A percentile compares a stretch with the other conserved stretches of the same genome.
These are phyloP conservation scores for Xylaria sp. DNA, from an alignment of 2,329 filamentous ascomycete species.

Conservation along the genomic window DNA sequence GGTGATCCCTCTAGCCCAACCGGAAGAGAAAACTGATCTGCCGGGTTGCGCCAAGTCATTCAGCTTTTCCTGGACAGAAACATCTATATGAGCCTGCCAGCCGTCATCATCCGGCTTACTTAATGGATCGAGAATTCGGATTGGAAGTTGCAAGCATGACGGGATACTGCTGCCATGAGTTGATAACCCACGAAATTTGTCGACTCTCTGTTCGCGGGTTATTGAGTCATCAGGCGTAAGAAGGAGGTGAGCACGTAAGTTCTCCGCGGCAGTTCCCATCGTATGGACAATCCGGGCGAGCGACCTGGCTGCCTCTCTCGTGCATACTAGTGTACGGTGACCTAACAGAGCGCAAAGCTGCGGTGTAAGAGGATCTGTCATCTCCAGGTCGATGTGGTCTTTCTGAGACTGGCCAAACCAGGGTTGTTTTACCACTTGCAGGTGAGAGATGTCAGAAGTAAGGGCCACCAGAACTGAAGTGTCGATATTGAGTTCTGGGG, in stretches of 20 bases:
- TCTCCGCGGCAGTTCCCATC: constrained; percentile 72
- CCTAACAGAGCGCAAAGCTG: constrained; percentile 71
- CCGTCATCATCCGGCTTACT: constrained; percentile 52
- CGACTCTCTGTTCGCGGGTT: constrained; percentile 43
- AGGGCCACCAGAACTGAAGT: constrained; percentile 78
- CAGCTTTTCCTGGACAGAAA: constrained; percentile 53
- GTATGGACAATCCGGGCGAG: constrained; percentile 74
- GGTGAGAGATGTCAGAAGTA: constrained; percentile 78
- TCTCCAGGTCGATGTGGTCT: constrained; percentile 73
- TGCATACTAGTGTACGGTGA: constrained; percentile 70
- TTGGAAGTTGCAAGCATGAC: constrained; percentile 62
- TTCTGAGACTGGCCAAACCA: constrained; percentile 68
- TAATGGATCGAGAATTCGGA: constrained; percentile 61
- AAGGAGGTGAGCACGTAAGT: constrained; percentile 67
- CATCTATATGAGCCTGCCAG: constrained; percentile 23
- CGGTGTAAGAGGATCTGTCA: constrained; percentile 67
- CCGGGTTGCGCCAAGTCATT: constrained; percentile 60
- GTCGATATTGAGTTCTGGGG: constrained; percentile 65
- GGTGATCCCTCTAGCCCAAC: constrained; percentile 71
- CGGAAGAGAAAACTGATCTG: constrained; percentile 75
- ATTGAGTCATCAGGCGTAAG: constrained; percentile 54
- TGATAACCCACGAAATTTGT: constrained; percentile 52
- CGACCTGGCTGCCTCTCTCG: constrained; percentile 70
- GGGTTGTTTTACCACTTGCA: constrained; percentile 50
- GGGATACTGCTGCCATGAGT: constrained; percentile 52